A percentile compares a stretch with the other conserved stretches of the same genome.
phyloP scores from a whole-genome alignment of 116 monocot species.

The Iris pallida region DNA sequence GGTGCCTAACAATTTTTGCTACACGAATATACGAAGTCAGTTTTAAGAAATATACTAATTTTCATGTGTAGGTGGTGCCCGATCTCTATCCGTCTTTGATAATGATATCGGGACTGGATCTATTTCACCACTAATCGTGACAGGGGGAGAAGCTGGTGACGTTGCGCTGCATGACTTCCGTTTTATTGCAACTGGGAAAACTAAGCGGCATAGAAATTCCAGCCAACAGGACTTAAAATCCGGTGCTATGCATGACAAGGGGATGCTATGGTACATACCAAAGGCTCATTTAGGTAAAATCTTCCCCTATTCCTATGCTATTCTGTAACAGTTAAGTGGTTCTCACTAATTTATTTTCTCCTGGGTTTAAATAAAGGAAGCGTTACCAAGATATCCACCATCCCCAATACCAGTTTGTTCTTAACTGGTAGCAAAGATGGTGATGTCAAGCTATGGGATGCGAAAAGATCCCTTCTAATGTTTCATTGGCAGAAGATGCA shows the following conservation, averaged over 20 bases:
- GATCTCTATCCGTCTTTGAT: constrained; percentile 76
- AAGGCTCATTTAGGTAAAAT: constrained; percentile 87
- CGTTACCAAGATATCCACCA: constrained; percentile 61
- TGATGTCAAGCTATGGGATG: constrained; percentile 99
- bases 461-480: constrained; percentile 56
- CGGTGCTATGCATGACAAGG: constrained; percentile 27
- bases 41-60: background rate
- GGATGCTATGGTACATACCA: constrained; percentile 95
- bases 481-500: constrained; percentile 90
- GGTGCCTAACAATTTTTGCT: background rate
- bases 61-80: constrained; percentile 74
- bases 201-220: constrained; percentile 47
- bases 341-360: constrained; percentile 5
- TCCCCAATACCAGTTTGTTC: constrained; percentile 84
- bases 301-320: background rate
- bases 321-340: background rate
- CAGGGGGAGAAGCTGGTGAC: constrained; percentile 89
- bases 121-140: constrained; percentile 72
- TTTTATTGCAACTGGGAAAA: constrained; percentile 76
- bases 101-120: constrained; percentile 72
- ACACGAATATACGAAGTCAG: background rate
- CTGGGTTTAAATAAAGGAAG: constrained; percentile 50
- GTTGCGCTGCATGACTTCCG: constrained; percentile 89
- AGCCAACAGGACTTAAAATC: constrained; percentile 33
- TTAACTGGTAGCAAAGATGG: constrained; percentile 96